Evolutionary conservation across 1,284 basidiomycete genomes (phyloP).

Genomic region (Microbotryomycetes sp.): DNA sequence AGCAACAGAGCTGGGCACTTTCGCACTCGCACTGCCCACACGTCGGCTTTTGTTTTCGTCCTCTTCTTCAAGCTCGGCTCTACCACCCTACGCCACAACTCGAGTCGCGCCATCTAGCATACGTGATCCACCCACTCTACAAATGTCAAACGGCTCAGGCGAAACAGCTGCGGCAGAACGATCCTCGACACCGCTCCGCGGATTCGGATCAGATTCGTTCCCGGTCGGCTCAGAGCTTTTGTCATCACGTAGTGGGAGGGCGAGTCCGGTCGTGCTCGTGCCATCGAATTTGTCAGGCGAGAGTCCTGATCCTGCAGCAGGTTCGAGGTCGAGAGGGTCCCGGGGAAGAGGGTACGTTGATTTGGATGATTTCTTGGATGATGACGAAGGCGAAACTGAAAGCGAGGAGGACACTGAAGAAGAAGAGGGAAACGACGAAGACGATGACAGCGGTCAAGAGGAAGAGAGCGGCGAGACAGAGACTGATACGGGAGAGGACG

Average conservation of each 20-base stretch:
- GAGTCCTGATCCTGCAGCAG: background rate
- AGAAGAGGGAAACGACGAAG: conserved; percentile 36
- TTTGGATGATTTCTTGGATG: conserved; percentile 11
- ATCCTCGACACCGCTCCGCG: conserved; percentile 5
- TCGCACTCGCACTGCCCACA: conserved; percentile 18
- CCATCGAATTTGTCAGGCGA: conserved; percentile 8
- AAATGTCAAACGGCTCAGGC: background rate
- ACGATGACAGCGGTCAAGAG: conserved; percentile 26
- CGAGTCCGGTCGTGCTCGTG: conserved; percentile 19
- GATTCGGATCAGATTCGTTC: conserved; percentile 21
- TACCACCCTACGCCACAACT: conserved; percentile 10
- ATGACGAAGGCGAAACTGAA: conserved; percentile 13
- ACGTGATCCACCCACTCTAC: conserved; percentile 6
- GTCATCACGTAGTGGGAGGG: background rate
- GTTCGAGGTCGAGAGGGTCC: background rate
- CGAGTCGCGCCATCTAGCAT: conserved; percentile 22
- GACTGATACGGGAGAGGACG: background rate
- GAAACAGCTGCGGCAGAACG: background rate
- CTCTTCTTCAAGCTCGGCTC: background rate
- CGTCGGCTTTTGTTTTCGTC: conserved; percentile 9
- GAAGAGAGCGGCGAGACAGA: conserved; percentile 3
- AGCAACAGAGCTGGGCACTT: conserved; percentile 21
- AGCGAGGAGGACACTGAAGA: conserved; percentile 40
- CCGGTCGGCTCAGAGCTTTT: background rate
- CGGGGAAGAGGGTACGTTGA: conserved; percentile 4